Conservation (phyloP, 2,329 filamentous ascomycete species). For the Cryphonectria radicalis region DNA sequence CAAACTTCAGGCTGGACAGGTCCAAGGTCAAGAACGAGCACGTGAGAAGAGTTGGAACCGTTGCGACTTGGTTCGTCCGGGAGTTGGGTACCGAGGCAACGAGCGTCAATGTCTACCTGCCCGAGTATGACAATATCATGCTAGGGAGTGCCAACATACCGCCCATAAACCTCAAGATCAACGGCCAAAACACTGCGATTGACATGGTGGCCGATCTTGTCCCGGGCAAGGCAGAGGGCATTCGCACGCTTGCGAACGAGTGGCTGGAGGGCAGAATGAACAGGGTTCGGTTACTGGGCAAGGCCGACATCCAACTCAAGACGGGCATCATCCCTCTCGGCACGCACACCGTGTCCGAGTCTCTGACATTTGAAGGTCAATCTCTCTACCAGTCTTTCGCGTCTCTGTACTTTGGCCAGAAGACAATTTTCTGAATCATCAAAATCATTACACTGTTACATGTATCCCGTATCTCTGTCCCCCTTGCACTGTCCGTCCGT, state of each 20-base stretch:
- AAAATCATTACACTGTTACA: constrained; percentile 13
- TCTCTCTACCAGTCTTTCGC: constrained; percentile 68
- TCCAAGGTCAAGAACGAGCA: constrained; percentile 72
- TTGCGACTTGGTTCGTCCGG: constrained; percentile 79
- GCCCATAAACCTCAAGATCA: constrained; percentile 74
- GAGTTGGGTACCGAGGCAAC: constrained; percentile 76
- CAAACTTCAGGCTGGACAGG: constrained; percentile 80
- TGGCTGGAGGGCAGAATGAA: constrained; percentile 82
- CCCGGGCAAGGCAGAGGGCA: constrained; percentile 75
- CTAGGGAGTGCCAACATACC: constrained; percentile 80
- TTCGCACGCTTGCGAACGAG: constrained; percentile 82
- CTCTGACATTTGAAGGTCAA: constrained; percentile 82
- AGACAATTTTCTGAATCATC: constrained; percentile 45
- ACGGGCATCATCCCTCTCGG: constrained; percentile 82
- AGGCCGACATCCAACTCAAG: constrained; percentile 73
- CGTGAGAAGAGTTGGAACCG: constrained; percentile 74
- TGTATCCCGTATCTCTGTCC: constrained; percentile 22
- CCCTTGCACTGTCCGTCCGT: constrained; percentile 30
- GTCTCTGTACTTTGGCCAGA: constrained; percentile 65
- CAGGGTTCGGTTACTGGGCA: constrained; percentile 72
- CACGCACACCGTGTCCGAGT: constrained; percentile 74
- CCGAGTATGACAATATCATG: constrained; percentile 78
- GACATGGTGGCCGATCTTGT: constrained; percentile 79
- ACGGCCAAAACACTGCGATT: constrained; percentile 76
- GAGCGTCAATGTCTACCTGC: constrained; percentile 76